phyloP scores from a whole-genome alignment of 352 stramenopile genomes.

The Pythium dissimile region DNA sequence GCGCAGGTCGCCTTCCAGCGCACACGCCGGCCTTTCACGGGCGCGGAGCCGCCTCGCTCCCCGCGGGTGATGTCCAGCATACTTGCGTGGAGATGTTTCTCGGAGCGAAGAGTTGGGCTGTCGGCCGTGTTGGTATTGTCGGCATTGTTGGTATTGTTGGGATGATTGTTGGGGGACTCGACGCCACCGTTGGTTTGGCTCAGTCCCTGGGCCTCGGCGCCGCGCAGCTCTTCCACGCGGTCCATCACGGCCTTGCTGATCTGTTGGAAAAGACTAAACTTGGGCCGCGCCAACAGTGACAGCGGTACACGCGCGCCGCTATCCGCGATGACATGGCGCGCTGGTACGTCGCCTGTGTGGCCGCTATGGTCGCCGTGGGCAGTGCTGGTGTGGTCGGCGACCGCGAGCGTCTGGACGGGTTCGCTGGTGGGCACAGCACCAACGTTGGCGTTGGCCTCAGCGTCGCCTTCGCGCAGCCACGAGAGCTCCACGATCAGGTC shows the following conservation, averaged over 20 bases:
- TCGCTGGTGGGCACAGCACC: conserved; percentile 5
- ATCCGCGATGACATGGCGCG: conserved; percentile 5
- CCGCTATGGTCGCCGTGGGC: background rate
- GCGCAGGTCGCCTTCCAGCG: conserved; percentile 54
- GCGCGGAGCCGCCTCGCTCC: background rate
- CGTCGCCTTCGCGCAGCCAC: conserved; percentile 56
- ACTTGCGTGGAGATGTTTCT: conserved; percentile 63
- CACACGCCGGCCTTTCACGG: conserved; percentile 16
- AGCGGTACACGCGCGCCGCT: conserved; percentile 30
- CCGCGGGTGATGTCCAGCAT: conserved; percentile 51
- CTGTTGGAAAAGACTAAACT: conserved; percentile 88
- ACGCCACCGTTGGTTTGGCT: background rate
- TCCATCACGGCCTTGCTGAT: conserved; percentile 72
- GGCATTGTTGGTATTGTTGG: too few species aligned
- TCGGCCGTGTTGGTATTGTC: conserved; percentile 26
- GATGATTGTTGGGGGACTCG: conserved; percentile 6
- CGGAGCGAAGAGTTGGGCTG: conserved; percentile 34
- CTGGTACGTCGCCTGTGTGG: too few species aligned
- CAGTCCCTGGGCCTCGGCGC: conserved; percentile 11
- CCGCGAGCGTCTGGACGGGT: background rate
- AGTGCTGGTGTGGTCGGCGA: conserved; percentile 1
- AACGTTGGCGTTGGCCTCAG: background rate
- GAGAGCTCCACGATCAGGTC: conserved; percentile 93
- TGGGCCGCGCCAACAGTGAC: conserved; percentile 70
- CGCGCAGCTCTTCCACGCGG: conserved; percentile 46